A percentile compares a stretch with the other conserved stretches of the same genome.
These are phyloP conservation scores for Chloromonas sp. DNA, from an alignment of 163 green algal species.

Conservation along the genomic window DNA sequence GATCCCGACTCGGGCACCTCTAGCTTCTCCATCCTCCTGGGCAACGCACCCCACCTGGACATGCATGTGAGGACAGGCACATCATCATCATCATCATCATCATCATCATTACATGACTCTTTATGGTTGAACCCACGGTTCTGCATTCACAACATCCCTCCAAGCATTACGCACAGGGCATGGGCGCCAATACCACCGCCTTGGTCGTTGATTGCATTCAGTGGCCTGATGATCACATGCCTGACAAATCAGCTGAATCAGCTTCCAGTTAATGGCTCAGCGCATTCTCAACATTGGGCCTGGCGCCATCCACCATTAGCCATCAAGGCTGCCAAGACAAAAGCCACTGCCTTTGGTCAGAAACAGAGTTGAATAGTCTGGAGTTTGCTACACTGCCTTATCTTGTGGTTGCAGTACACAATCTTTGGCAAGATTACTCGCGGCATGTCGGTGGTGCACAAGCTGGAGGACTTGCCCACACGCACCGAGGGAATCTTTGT, in stretches of 20 bases:
- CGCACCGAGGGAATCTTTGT: slow-evolving; percentile 83
- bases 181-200: neutral
- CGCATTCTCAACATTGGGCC: too few species aligned
- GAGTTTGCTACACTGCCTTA: too few species aligned
- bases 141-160: neutral
- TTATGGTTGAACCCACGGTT: neutral
- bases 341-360: too few species aligned
- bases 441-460: slow-evolving; percentile 60
- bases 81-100: neutral
- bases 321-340: too few species aligned
- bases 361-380: too few species aligned
- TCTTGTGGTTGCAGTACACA: neutral
- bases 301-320: too few species aligned
- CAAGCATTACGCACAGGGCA: neutral
- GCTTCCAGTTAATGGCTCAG: too few species aligned
- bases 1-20: slow-evolving; percentile 84
- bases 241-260: too few species aligned
- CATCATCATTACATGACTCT: neutral
- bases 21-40: slow-evolving; percentile 89
- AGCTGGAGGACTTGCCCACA: slow-evolving; percentile 70
- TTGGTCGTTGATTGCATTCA: too few species aligned
- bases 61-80: slow-evolving; percentile 34
- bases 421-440: slow-evolving; percentile 57
- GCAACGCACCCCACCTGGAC: slow-evolving; percentile 84
- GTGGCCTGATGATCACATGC: too few species aligned